These are phyloP conservation scores for Fusarium austroafricanum DNA, from an alignment of 2,329 filamentous ascomycete genomes.

Conservation along the genomic window DNA sequence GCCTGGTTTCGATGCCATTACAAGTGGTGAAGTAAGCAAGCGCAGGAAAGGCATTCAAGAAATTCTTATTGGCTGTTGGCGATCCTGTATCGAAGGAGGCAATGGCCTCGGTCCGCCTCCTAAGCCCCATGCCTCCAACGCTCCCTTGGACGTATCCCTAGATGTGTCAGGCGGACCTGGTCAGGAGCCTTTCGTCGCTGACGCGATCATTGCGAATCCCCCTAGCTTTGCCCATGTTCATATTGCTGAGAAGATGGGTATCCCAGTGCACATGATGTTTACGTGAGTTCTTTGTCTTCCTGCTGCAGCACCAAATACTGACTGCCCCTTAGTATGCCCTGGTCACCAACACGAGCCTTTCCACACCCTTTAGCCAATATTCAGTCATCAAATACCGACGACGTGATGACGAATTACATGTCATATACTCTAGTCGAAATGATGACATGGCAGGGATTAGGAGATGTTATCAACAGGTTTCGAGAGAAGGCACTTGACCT, in stretches of 20 bases:
- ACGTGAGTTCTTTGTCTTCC: conserved; percentile 68
- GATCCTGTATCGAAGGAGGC: conserved; percentile 83
- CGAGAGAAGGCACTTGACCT: conserved; percentile 79
- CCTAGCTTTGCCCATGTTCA: conserved; percentile 83
- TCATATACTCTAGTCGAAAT: conserved; percentile 89
- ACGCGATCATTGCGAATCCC: conserved; percentile 83
- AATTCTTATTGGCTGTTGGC: conserved; percentile 88
- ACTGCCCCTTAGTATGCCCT: conserved; percentile 80
- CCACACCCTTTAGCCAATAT: conserved; percentile 89
- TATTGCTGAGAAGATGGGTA: conserved; percentile 78
- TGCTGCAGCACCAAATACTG: conserved; percentile 47
- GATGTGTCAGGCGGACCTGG: conserved; percentile 55
- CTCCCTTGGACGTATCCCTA: conserved; percentile 56
- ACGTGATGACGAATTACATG: conserved; percentile 82
- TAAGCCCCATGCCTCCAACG: conserved; percentile 59
- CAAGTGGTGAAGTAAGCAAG: conserved; percentile 80
- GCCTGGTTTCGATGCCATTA: conserved; percentile 82
- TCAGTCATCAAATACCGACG: conserved; percentile 78
- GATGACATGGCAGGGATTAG: conserved; percentile 92
- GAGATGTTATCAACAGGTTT: conserved; percentile 91
- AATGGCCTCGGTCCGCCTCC: conserved; percentile 68
- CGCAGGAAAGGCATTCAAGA: conserved; percentile 79
- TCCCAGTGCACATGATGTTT: conserved; percentile 88
- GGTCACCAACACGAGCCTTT: conserved; percentile 86
- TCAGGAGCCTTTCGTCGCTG: conserved; percentile 79